Evolutionary conservation across 306 rosid species (phyloP).

Genomic region (Quercus robur): DNA sequence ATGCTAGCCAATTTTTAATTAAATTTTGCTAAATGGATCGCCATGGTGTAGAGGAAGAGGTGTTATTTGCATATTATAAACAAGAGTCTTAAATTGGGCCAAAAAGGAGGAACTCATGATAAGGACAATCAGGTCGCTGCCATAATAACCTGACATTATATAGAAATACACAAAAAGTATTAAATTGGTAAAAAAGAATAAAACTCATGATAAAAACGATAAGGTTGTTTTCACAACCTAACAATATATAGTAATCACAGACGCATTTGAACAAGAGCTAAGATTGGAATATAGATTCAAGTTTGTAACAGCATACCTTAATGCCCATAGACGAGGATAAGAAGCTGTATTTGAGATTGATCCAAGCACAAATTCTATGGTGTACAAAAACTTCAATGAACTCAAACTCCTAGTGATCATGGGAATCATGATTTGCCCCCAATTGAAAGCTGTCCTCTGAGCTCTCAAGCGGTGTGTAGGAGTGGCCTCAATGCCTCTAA

Average conservation of each 20-base stretch:
- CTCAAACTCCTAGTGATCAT: conserved; percentile 67
- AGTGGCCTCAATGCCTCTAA: conserved; percentile 77
- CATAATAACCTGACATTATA: too few species aligned
- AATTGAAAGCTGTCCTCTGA: conserved; percentile 60
- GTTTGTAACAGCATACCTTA: conserved; percentile 51
- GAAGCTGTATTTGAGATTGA: conserved; percentile 98
- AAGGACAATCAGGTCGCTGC: too few species aligned
- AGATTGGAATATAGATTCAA: neutral
- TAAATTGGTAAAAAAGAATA: neutral
- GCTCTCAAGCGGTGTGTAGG: conserved; percentile 51
- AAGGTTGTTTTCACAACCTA: neutral
- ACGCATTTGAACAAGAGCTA: neutral
- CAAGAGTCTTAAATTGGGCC: too few species aligned
- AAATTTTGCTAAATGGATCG: too few species aligned
- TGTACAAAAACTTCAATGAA: conserved; percentile 87
- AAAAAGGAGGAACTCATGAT: too few species aligned
- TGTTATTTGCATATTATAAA: too few species aligned
- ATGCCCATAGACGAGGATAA: conserved; percentile 94
- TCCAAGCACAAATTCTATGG: conserved; percentile 88
- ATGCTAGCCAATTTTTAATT: too few species aligned
- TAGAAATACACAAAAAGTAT: too few species aligned
- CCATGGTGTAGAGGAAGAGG: too few species aligned
- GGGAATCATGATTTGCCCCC: conserved; percentile 40
- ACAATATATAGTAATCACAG: neutral
- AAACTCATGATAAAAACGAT: neutral